Percentiles rank a stretch among this genome's conserved stretches.
Conservation (phyloP, 2,329 filamentous ascomycete species). For the Phoma herbarum region DNA sequence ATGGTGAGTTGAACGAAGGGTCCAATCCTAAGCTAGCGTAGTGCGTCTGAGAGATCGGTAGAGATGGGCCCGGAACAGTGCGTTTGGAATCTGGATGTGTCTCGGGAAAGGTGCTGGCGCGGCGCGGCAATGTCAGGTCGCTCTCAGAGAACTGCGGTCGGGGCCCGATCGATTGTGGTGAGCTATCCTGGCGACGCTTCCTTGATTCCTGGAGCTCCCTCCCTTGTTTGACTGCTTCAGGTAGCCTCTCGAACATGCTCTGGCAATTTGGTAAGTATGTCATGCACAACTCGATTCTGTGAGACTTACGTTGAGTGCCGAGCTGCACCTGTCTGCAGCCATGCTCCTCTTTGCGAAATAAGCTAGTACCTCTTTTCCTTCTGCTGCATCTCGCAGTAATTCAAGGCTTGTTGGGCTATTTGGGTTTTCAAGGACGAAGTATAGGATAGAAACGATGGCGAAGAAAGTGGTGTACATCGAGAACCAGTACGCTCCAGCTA, state of each 20-base stretch:
- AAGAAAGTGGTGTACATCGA: conserved; percentile 86
- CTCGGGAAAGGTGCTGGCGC: conserved; percentile 51
- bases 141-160: conserved; percentile 38
- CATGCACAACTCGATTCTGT: neutral
- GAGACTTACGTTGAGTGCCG: conserved; percentile 73
- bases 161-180: conserved; percentile 41
- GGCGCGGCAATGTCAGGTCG: conserved; percentile 33
- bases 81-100: conserved; percentile 41
- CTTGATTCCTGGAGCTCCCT: conserved; percentile 42
- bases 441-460: conserved; percentile 79
- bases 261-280: conserved; percentile 49
- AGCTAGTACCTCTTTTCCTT: conserved; percentile 83
- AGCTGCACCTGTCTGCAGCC: conserved; percentile 86
- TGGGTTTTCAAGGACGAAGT: conserved; percentile 82
- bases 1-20: conserved; percentile 37
- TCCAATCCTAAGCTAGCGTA: conserved; percentile 42
- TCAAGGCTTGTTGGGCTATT: conserved; percentile 78
- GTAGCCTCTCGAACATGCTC: conserved; percentile 84
- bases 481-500: conserved; percentile 89
- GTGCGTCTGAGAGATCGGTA: conserved; percentile 43
- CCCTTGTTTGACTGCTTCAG: conserved; percentile 69
- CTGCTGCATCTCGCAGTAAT: conserved; percentile 83
- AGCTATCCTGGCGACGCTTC: conserved; percentile 52
- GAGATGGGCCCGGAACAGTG: conserved; percentile 33
- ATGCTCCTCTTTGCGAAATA: conserved; percentile 83